Evolutionary conservation across 352 stramenopile species (phyloP).

Genomic region (Phytophthora crassamura): DNA sequence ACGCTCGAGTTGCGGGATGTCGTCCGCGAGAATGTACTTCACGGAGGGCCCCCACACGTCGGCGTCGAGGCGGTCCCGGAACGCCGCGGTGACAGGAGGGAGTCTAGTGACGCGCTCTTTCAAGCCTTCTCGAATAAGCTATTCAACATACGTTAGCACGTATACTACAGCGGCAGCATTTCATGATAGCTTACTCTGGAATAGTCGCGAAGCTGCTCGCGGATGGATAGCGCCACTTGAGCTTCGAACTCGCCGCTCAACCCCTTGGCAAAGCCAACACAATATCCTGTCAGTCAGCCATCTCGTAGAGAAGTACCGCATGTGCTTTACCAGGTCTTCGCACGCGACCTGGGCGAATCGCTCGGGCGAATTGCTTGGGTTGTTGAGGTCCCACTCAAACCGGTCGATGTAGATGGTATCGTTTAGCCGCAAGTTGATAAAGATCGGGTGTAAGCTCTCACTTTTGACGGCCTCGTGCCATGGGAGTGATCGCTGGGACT

Average conservation of each 20-base stretch:
- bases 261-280: conserved; percentile 39
- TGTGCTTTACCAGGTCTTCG: conserved; percentile 69
- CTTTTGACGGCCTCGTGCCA: conserved; percentile 60
- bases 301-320: not conserved
- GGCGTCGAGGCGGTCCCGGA: conserved; percentile 72
- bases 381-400: conserved; percentile 85
- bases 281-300: conserved; percentile 7
- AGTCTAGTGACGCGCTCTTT: conserved; percentile 67
- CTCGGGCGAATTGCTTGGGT: conserved; percentile 72
- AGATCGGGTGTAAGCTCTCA: conserved; percentile 80
- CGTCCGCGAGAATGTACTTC: conserved; percentile 79
- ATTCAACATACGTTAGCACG: conserved; percentile 10
- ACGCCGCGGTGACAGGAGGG: conserved; percentile 55
- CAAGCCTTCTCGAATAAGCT: conserved; percentile 79
- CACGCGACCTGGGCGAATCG: conserved; percentile 69
- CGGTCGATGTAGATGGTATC: conserved; percentile 84
- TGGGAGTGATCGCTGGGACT: conserved; percentile 57
- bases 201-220: conserved; percentile 80
- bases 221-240: conserved; percentile 79
- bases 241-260: conserved; percentile 83
- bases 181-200: conserved; percentile 47
- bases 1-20: conserved; percentile 74
- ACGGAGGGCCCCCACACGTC: conserved; percentile 71
- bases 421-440: conserved; percentile 83
- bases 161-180: not conserved